Evolutionary conservation across 495 filamentous ascomycete genomes (phyloP), one percentile per base, ranked within the genome.

Genomic region (Aspergillus leporis): DNA sequence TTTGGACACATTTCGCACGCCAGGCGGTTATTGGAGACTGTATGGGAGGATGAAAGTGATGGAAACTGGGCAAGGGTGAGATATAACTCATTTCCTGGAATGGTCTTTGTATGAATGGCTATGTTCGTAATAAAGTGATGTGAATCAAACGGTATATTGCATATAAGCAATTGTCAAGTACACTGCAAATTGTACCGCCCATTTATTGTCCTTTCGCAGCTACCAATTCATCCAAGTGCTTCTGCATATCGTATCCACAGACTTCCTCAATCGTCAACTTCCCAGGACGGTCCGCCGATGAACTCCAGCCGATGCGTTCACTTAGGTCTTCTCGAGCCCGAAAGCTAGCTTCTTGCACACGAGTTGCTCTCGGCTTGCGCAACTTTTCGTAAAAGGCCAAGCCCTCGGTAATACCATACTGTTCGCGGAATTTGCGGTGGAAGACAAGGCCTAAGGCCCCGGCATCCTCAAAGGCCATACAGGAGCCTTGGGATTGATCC

Each of bases 381-480:
- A 78, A 18, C 40, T 69, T 61, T 54, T 81, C 75, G 48, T 81
- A 81, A 3, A 79, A 19, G 19, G 45, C 22, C 34, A 79, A 57
- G 0, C 73, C 70, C 12, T 69, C 65, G 0, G 51, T 28, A 0
- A 78, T 55, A 10, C 55, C 54, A 30, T 64, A 65, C n/a, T 74
- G 59, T 0, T 64, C 62, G 0, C 59, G 31, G 54, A 68, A 74
- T 16, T 62, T 57, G 36, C 67, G 60, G 36, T 65, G 51, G 61
- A 78, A 78, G 6, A 78, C 51, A 2, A 74, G 55, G 0, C 74
- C 70, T 0, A 78, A 49, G 0, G 72, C 71, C 0, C 61, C 75
- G 0, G 74, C 74, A 53, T 78, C 75, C 60, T 78, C 75, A 40
- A 78, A 70, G 1, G 75, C 75, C 68, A 67, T 67, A 53, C 74